Base-by-base conservation (phyloP, 2,329 filamentous ascomycete species). In the Fusarium pininemorale region DNA sequence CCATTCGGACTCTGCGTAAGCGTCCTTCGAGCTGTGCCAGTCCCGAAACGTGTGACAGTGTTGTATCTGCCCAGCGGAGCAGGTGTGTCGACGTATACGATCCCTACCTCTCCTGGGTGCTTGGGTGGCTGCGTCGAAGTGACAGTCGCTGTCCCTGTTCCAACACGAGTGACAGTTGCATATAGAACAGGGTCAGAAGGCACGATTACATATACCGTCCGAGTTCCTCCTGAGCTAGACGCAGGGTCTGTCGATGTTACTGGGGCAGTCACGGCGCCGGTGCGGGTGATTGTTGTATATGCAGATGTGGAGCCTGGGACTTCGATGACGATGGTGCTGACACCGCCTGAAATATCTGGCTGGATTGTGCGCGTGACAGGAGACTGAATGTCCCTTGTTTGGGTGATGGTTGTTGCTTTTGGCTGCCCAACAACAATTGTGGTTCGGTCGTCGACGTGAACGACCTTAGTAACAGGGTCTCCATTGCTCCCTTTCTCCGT, bases 81-180 rank as follows among this genome's bases (percentile, higher is more conserved):
- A n/a, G 65, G 66, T 3, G 38, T 32, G 5, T 69, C 41, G 0
- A 69, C 6, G 11, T 50, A 61, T 3, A 69, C 48, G 2, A 53
- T 54, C 10, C 66, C 64, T 0, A 20, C 14, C 0, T 68, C 37
- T 1, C 64, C 63, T 5, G 55, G 30, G 5, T 42, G 13, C 4
- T 13, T 24, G 2, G 55, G 64, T 2, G 30, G 30, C 20, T 69
- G 63, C 0, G 66, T 69, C 2, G 22, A 62, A 0, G 63, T 68
- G 2, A 62, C 41, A 1, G 47, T 42, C 3, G 5, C 13, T 0
- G 63, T 54, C 4, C 63, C 66, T 2, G 63, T 68, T 0, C 66
- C 55, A 12, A 13, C 24, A 0, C 63, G 66, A 20, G 55, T 69
- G 3, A 69, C 9, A 6, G 66, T 69, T 7, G 13, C 48, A 28